Percentiles rank a stretch among this genome's conserved stretches.
Evolutionary conservation across 441 rosid species (phyloP).

Genomic region (Cnidoscolus chayamansa): DNA sequence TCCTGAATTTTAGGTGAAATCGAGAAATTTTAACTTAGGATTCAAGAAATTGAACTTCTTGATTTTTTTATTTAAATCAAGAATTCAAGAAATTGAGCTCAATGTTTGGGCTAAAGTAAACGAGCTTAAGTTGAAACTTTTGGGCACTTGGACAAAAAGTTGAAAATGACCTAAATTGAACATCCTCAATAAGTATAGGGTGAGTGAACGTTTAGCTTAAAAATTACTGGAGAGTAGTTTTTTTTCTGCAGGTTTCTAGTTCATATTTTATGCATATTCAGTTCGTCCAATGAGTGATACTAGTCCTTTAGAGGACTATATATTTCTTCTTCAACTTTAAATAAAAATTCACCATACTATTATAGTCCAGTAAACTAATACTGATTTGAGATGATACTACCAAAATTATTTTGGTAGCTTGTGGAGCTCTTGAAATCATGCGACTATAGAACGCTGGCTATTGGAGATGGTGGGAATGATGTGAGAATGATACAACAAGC

Average conservation of each 20-base stretch:
- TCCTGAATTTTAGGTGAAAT: no score
- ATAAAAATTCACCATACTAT: background rate
- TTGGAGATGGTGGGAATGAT: slow-evolving; percentile 99
- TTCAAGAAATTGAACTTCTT: no score
- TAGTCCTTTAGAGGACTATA: background rate
- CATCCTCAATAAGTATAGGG: no score
- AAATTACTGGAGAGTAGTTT: no score
- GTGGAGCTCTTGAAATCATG: slow-evolving; percentile 91
- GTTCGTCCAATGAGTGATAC: background rate
- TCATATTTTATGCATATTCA: background rate
- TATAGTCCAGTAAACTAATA: background rate
- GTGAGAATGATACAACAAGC: slow-evolving; percentile 99
- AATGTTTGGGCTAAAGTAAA: no score
- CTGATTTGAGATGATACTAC: background rate
- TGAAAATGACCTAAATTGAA: no score
- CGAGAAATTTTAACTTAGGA: no score
- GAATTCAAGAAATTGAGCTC: no score
- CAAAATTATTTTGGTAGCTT: slow-evolving; percentile 49
- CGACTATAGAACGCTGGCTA: slow-evolving; percentile 92
- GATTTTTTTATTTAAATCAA: no score
- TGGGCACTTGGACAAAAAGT: no score
- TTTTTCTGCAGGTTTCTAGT: background rate
- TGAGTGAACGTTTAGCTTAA: no score
- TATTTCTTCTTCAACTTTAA: background rate
- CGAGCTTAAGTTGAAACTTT: no score